Conservation (phyloP, 257 asterid genomes). For the Lavandula angustifolia region DNA sequence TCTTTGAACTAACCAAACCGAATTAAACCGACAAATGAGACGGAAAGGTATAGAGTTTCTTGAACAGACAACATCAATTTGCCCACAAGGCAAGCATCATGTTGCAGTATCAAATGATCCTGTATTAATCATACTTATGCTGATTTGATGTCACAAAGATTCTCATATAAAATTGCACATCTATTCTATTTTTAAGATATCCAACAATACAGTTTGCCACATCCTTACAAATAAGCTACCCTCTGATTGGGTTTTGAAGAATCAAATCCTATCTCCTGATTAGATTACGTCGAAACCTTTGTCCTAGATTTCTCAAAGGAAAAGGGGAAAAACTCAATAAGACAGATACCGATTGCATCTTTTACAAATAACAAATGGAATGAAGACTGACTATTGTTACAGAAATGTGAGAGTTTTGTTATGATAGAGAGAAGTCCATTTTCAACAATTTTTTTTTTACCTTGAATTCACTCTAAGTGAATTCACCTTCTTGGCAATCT, state of each 20-base stretch:
- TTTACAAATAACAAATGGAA: slow-evolving; percentile 26
- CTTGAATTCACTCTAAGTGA: slow-evolving; percentile 52
- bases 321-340: slow-evolving; percentile 7
- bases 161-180: slow-evolving; percentile 21
- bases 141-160: slow-evolving; percentile 1
- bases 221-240: slow-evolving; percentile 27
- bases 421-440: slow-evolving; percentile 31
- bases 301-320: slow-evolving; percentile 25
- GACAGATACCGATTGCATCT: slow-evolving; percentile 2
- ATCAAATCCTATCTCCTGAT: slow-evolving; percentile 27
- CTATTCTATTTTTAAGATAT: background rate
- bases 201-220: slow-evolving; percentile 27
- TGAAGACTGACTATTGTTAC: slow-evolving; percentile 19
- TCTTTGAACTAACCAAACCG: background rate
- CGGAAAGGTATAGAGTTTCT: background rate
- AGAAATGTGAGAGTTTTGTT: slow-evolving; percentile 30
- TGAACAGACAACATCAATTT: background rate
- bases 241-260: slow-evolving; percentile 1
- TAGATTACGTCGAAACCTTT: slow-evolving; percentile 26
- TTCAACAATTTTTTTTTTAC: slow-evolving; percentile 36
- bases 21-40: background rate
- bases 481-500: slow-evolving; percentile 63
- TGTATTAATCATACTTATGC: background rate
- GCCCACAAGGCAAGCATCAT: background rate
- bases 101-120: background rate